Conservation (phyloP, 768 basidiomycete genomes). For the Panaeolus cyanescens region DNA sequence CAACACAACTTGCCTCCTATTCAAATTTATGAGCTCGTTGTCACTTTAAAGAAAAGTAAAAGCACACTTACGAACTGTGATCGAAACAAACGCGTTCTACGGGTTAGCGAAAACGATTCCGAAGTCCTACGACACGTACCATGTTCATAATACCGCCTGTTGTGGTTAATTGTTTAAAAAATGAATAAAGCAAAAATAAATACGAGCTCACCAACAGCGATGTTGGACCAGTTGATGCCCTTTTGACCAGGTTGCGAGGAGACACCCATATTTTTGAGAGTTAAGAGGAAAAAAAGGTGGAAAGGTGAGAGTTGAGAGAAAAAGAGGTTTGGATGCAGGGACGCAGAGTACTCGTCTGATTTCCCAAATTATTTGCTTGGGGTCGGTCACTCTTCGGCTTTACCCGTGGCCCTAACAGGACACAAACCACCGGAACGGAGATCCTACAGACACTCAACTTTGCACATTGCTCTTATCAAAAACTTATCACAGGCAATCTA, state of each 20-base stretch:
- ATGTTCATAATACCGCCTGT: slow-evolving; percentile 98
- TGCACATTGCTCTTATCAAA: neutral
- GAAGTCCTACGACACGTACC: slow-evolving; percentile 48
- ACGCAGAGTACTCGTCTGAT: slow-evolving; percentile 19
- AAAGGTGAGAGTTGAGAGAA: slow-evolving; percentile 24
- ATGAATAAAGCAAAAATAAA: slow-evolving; percentile 16
- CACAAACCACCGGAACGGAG: neutral
- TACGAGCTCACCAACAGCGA: slow-evolving; percentile 78
- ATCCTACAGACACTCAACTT: neutral
- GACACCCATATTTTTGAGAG: slow-evolving; percentile 63
- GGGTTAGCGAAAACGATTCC: neutral
- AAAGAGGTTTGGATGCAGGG: slow-evolving; percentile 18
- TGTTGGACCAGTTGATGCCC: slow-evolving; percentile 92
- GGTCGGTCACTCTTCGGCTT: slow-evolving; percentile 37
- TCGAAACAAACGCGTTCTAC: slow-evolving; percentile 4
- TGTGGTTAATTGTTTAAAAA: slow-evolving; percentile 18
- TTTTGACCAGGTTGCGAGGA: slow-evolving; percentile 88
- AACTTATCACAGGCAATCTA: slow-evolving; percentile 2
- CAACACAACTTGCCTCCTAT: slow-evolving; percentile 67
- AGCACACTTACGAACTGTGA: slow-evolving; percentile 53
- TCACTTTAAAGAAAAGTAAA: slow-evolving; percentile 4
- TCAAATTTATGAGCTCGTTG: slow-evolving; percentile 20
- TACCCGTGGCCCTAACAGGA: slow-evolving; percentile 20
- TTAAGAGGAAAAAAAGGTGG: slow-evolving; percentile 18
- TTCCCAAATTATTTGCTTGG: slow-evolving; percentile 21